A percentile compares a stretch with the other conserved stretches of the same genome.
Evolutionary conservation across 495 filamentous ascomycete species (phyloP).

Genomic region (Achaetomiella virescens): DNA sequence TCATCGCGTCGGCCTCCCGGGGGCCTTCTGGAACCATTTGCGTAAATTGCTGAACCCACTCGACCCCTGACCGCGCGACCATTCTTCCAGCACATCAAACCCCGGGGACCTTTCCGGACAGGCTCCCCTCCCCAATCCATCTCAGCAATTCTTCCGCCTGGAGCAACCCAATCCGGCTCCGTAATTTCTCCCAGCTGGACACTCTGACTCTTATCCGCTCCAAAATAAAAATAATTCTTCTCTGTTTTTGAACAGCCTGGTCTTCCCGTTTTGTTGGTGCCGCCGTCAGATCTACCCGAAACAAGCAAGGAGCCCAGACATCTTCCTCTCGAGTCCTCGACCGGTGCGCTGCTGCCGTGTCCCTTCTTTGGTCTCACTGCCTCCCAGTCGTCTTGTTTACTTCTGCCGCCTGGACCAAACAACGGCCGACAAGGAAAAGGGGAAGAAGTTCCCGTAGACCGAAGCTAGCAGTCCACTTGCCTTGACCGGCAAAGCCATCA

Average conservation of each 20-base stretch:
- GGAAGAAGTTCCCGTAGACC: neutral
- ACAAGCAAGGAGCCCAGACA: neutral
- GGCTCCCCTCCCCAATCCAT: slow-evolving; percentile 17
- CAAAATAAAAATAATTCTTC: slow-evolving; percentile 3
- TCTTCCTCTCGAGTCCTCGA: neutral
- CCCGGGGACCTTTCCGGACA: slow-evolving; percentile 10
- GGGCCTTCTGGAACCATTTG: slow-evolving; percentile 12
- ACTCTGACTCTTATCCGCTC: neutral
- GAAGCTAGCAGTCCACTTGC: no score
- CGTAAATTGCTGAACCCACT: slow-evolving; percentile 10
- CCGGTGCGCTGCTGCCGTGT: neutral
- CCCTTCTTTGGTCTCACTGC: neutral
- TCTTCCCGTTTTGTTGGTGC: neutral
- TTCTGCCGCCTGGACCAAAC: neutral
- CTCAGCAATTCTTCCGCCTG: slow-evolving; percentile 30
- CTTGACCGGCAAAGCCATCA: neutral
- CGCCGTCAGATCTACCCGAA: neutral
- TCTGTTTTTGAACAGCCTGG: neutral
- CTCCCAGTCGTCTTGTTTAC: slow-evolving; percentile 6
- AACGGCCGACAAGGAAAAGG: neutral
- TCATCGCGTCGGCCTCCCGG: slow-evolving; percentile 10
- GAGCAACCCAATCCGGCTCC: slow-evolving; percentile 14
- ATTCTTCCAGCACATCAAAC: slow-evolving; percentile 11
- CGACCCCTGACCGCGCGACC: slow-evolving; percentile 4
- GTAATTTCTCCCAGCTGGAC: slow-evolving; percentile 20